These are phyloP conservation scores for Eucalyptus guilfoylei DNA, from an alignment of 345 rosid species.

Conservation along the genomic window DNA sequence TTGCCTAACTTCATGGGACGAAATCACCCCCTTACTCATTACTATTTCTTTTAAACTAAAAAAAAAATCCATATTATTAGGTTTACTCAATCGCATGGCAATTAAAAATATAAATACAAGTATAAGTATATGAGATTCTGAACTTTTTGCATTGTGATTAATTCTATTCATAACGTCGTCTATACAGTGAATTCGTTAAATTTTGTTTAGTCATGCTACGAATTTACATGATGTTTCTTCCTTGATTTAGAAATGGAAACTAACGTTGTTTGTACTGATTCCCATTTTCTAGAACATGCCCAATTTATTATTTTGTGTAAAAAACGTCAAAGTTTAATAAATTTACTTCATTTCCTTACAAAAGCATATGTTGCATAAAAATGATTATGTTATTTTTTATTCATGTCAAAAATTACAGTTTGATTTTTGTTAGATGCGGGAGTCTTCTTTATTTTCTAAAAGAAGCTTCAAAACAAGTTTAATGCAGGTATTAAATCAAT, in stretches of 20 bases:
- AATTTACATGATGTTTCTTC: rapidly evolving
- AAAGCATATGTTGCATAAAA: neutral
- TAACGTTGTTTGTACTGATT: rapidly evolving
- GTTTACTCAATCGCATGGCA: neutral
- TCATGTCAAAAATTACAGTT: neutral
- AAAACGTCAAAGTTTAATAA: neutral
- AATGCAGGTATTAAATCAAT: rapidly evolving
- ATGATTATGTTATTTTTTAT: neutral
- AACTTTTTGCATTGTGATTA: too few species aligned
- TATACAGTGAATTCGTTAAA: rapidly evolving
- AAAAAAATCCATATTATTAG: neutral
- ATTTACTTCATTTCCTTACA: neutral
- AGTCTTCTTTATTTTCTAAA: neutral
- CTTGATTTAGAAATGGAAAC: rapidly evolving
- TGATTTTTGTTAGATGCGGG: neutral
- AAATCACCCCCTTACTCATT: neutral
- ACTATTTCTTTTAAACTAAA: neutral
- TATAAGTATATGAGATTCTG: too few species aligned
- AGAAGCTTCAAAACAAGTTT: neutral
- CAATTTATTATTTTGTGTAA: neutral
- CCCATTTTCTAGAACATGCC: neutral
- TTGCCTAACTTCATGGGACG: neutral
- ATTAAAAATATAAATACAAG: too few species aligned
- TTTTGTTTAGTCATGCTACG: rapidly evolving
- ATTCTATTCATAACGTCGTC: neutral